These are phyloP conservation scores for Gaultheria prostrata DNA, from an alignment of 148 eudicot genomes.

Conservation along the genomic window DNA sequence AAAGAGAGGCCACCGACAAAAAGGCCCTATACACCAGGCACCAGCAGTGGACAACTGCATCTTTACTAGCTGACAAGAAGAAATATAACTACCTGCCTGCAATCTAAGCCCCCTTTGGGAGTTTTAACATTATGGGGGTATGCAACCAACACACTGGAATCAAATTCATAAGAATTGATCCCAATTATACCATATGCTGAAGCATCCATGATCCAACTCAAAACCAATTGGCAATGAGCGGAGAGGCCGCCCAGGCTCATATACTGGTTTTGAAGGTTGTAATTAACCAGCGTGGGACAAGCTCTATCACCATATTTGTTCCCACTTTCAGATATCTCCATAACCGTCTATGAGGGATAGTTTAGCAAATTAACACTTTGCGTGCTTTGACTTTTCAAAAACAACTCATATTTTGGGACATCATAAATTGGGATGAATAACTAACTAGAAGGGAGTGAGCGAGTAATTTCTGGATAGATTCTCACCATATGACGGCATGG, in stretches of 20 bases:
- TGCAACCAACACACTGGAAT: not conserved
- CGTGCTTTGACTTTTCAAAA: not conserved
- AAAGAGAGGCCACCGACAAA: no score
- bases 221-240: no score
- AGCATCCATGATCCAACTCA: no score
- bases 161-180: not conserved
- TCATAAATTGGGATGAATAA: not conserved
- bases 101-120: not conserved
- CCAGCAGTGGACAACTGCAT: no score
- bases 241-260: no score
- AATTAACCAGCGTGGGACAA: no score
- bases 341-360: not conserved
- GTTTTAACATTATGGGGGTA: not conserved
- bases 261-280: no score
- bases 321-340: not conserved
- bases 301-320: not conserved
- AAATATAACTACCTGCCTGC: not conserved
- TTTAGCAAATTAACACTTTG: not conserved
- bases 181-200: not conserved
- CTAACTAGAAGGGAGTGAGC: not conserved
- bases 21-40: no score
- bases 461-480: not conserved
- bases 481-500: conserved; percentile 95
- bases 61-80: not conserved
- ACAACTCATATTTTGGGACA: not conserved